Conservation (phyloP, 148 eudicot genomes). For the Rhododendron ovatum region DNA sequence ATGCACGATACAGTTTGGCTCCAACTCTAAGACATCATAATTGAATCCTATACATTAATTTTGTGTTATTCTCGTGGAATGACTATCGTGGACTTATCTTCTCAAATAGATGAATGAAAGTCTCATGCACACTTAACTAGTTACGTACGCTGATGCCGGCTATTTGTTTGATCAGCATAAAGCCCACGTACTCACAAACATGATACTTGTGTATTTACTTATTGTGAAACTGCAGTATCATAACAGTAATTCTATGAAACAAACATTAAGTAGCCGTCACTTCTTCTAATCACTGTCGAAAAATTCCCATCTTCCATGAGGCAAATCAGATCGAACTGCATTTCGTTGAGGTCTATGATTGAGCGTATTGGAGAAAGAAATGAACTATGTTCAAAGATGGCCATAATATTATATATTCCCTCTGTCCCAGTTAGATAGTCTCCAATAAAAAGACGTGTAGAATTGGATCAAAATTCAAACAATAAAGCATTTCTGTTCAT, state of each 20-base stretch:
- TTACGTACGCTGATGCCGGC: background rate
- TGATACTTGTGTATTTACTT: background rate
- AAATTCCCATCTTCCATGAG: background rate
- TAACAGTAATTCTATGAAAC: background rate
- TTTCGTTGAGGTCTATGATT: background rate
- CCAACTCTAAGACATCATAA: background rate
- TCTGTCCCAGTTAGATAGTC: no score
- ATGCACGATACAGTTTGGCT: background rate
- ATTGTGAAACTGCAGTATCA: background rate
- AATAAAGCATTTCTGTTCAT: no score
- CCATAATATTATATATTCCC: background rate
- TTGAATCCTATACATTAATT: background rate
- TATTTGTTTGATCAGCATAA: background rate
- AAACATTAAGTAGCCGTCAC: background rate
- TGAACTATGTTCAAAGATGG: background rate
- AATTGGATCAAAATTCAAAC: no score
- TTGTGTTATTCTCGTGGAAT: background rate
- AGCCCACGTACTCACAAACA: background rate
- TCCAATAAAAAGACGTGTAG: no score
- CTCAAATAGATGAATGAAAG: background rate
- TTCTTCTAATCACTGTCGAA: background rate
- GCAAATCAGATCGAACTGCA: background rate
- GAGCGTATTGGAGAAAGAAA: background rate
- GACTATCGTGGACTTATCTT: background rate
- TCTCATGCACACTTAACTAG: background rate